phyloP scores from a whole-genome alignment of 352 stramenopile species.

The Globisporangium viniferum region DNA sequence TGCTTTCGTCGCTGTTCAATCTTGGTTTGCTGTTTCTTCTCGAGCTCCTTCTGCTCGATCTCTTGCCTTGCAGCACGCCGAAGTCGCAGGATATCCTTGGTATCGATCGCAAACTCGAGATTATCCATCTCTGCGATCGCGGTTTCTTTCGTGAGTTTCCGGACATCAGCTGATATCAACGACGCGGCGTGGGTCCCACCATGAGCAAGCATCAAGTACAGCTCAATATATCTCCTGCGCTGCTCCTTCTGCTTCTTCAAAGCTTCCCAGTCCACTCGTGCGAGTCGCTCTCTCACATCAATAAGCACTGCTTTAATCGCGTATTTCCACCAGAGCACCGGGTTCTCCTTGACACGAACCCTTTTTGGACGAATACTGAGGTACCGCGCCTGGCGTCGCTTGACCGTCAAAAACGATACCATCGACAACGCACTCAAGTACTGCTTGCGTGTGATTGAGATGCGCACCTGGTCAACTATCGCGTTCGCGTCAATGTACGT shows the following conservation, averaged over 20 bases:
- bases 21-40: conserved; percentile 35
- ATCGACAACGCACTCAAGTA: conserved; percentile 76
- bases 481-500: conserved; percentile 82
- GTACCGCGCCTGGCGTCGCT: conserved; percentile 61
- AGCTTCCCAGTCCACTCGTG: conserved; percentile 64
- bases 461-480: conserved; percentile 68
- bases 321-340: conserved; percentile 70
- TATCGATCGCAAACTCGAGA: conserved; percentile 66
- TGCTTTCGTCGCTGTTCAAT: conserved; percentile 21
- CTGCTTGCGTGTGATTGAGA: conserved; percentile 59
- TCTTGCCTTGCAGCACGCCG: conserved; percentile 47
- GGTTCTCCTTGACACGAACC: conserved; percentile 41
- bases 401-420: conserved; percentile 65
- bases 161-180: conserved; percentile 39
- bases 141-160: conserved; percentile 44
- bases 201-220: conserved; percentile 39
- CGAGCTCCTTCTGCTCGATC: conserved; percentile 26
- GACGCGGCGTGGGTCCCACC: conserved; percentile 26
- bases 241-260: conserved; percentile 32
- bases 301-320: conserved; percentile 69
- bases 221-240: conserved; percentile 52
- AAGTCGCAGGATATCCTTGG: conserved; percentile 65
- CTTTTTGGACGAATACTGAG: conserved; percentile 47
- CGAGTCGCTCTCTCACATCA: conserved; percentile 68
- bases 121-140: conserved; percentile 52